Evolutionary conservation across 768 basidiomycete genomes (phyloP).

Genomic region (Cyclocybe aegerita): DNA sequence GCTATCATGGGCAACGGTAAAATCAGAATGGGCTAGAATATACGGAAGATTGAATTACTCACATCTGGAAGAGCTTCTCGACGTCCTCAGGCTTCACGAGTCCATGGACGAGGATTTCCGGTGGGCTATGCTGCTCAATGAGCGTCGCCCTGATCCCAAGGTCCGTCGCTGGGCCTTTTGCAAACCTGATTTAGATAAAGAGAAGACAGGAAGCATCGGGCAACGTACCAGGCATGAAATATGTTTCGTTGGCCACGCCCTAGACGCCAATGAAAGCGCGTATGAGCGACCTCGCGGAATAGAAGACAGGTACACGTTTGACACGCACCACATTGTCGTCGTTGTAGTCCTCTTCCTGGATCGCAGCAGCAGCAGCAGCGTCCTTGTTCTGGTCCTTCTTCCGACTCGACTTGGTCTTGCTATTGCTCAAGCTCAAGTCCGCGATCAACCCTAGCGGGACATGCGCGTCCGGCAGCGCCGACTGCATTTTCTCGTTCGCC

Average conservation of each 20-base stretch:
- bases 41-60: conserved; percentile 25
- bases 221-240: conserved; percentile 70
- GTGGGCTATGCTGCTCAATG: conserved; percentile 78
- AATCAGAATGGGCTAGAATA: neutral
- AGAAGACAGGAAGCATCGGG: neutral
- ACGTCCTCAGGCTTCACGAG: conserved; percentile 78
- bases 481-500: conserved; percentile 41
- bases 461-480: conserved; percentile 62
- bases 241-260: conserved; percentile 81
- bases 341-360: conserved; percentile 45
- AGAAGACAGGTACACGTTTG: conserved; percentile 2
- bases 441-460: conserved; percentile 80
- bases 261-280: conserved; percentile 24
- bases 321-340: conserved; percentile 65
- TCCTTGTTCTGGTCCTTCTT: conserved; percentile 38
- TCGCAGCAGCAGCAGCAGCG: conserved; percentile 11
- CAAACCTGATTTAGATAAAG: conserved; percentile 4
- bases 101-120: conserved; percentile 80
- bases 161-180: conserved; percentile 67
- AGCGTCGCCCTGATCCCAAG: conserved; percentile 66
- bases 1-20: conserved; percentile 31
- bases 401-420: conserved; percentile 30
- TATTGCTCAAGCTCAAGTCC: conserved; percentile 63
- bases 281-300: neutral
- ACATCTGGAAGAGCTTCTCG: conserved; percentile 84